Evolutionary conservation across 441 rosid species (phyloP).

Genomic region (Adansonia gregorii): DNA sequence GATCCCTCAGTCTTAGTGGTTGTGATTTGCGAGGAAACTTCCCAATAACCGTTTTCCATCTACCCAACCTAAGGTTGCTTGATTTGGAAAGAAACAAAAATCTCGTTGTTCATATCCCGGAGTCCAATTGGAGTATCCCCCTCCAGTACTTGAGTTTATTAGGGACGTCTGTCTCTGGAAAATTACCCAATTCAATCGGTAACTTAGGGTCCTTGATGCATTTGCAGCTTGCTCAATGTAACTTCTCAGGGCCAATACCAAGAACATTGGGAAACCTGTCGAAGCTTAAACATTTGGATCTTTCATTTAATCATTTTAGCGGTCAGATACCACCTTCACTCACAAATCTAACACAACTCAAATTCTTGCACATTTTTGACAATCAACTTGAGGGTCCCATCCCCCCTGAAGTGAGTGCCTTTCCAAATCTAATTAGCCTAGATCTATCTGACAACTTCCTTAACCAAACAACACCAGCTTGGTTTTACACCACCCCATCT

Average conservation of each 20-base stretch:
- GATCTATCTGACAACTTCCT: neutral
- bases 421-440: neutral
- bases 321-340: conserved; percentile 24
- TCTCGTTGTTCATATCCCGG: neutral
- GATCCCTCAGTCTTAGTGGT: neutral
- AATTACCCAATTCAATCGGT: conserved; percentile 18
- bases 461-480: conserved; percentile 5
- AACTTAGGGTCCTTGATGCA: conserved; percentile 18
- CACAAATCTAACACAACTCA: conserved; percentile 11
- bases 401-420: neutral
- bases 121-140: neutral
- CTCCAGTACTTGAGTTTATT: conserved; percentile 25
- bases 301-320: rapidly evolving
- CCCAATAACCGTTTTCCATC: conserved; percentile 29
- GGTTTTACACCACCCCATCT: conserved; percentile 11
- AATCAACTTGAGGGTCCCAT: conserved; percentile 20
- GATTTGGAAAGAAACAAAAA: neutral
- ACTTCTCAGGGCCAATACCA: conserved; percentile 23
- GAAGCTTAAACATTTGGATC: neutral
- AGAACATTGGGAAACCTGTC: neutral
- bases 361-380: neutral
- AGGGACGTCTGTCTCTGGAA: neutral
- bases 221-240: conserved; percentile 4
- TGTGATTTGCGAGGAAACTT: conserved; percentile 27
- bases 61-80: conserved; percentile 25